Percentiles rank a stretch among this genome's conserved stretches.
These are phyloP conservation scores for Fomitopsis betulina DNA, from an alignment of 1,284 basidiomycete species.

Conservation along the genomic window DNA sequence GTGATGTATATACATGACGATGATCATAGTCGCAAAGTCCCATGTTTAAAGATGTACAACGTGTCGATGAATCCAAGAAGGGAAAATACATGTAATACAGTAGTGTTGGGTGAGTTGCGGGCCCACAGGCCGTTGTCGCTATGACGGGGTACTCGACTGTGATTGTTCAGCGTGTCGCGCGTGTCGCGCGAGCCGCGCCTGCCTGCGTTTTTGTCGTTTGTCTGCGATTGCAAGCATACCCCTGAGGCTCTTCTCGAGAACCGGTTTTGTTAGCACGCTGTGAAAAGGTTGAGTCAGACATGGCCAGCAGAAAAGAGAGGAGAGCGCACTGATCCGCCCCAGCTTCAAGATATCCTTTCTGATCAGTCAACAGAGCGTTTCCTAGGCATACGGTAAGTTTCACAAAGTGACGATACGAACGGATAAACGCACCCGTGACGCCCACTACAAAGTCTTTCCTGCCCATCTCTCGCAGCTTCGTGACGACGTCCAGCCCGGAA, in stretches of 20 bases:
- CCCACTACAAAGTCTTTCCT: constrained; percentile 76
- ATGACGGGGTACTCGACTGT: not conserved
- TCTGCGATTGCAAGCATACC: constrained; percentile 30
- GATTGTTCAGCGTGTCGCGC: constrained; percentile 10
- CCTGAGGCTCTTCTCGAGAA: constrained; percentile 32
- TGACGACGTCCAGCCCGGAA: constrained; percentile 71
- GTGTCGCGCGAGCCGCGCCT: too few relatives aligned
- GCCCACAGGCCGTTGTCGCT: not conserved
- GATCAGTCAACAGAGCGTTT: constrained; percentile 62
- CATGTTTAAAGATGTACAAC: not conserved
- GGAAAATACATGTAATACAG: not conserved
- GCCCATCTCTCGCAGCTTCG: constrained; percentile 61
- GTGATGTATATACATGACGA: not conserved
- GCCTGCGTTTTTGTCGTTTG: constrained; percentile 24
- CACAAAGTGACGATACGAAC: constrained; percentile 13
- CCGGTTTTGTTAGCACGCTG: constrained; percentile 34
- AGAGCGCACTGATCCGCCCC: constrained; percentile 68
- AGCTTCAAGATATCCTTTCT: constrained; percentile 73
- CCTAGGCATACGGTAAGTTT: constrained; percentile 30
- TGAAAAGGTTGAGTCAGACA: constrained; percentile 23
- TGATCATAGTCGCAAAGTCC: not conserved
- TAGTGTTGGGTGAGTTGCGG: not conserved
- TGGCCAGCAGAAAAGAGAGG: not conserved
- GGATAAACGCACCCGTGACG: constrained; percentile 52
- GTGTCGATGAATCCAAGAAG: not conserved